Conservation (phyloP, 129 eudicot species). For the Pulicaria dysenterica region DNA sequence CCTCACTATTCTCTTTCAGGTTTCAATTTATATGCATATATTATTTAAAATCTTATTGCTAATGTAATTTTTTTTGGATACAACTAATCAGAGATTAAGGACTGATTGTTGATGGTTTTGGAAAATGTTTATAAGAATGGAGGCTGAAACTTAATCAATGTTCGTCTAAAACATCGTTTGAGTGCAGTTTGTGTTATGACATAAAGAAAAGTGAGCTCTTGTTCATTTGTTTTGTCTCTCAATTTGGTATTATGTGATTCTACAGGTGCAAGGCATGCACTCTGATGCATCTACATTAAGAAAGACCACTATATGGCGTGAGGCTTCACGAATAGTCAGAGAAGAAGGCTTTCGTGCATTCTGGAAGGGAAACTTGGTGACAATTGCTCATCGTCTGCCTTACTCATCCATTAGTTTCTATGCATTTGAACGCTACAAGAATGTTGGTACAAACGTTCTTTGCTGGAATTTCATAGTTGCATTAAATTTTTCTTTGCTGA, state of each 20-base stretch:
- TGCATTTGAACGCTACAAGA: slow-evolving; percentile 93
- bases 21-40: neutral
- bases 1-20: slow-evolving; percentile 94
- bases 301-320: slow-evolving; percentile 80
- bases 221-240: neutral
- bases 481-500: neutral
- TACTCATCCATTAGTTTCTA: slow-evolving; percentile 94
- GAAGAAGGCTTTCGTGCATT: slow-evolving; percentile 91
- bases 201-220: neutral
- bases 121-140: neutral
- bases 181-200: too few relatives aligned
- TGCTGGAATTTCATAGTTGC: slow-evolving; percentile 4
- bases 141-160: neutral
- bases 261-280: slow-evolving; percentile 94
- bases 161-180: too few relatives aligned
- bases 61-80: slow-evolving; percentile 3
- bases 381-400: slow-evolving; percentile 90
- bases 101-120: slow-evolving; percentile 10
- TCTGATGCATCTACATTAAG: slow-evolving; percentile 66
- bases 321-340: slow-evolving; percentile 65
- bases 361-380: slow-evolving; percentile 96
- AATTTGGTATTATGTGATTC: slow-evolving; percentile 7
- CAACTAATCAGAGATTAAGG: neutral
- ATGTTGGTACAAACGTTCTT: slow-evolving; percentile 85
- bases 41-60: neutral